These are phyloP conservation scores for Phialophora chinensis DNA, from an alignment of 2,329 filamentous ascomycete species.

Conservation along the genomic window DNA sequence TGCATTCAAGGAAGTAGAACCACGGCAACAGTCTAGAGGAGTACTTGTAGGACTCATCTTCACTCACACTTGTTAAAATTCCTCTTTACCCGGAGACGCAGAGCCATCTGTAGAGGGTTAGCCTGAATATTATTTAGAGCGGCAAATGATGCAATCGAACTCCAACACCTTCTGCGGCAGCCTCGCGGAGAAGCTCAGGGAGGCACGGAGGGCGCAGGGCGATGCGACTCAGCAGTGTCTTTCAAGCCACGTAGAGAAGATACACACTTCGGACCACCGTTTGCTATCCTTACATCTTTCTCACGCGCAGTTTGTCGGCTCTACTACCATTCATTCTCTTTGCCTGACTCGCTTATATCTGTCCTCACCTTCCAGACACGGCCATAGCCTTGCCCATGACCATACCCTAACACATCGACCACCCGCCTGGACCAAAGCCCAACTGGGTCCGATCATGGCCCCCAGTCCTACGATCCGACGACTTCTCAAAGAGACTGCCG, in stretches of 20 bases:
- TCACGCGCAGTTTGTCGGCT: no score
- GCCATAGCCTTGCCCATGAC: neutral
- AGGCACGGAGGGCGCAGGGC: neutral
- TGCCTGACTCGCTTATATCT: neutral
- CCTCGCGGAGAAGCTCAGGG: neutral
- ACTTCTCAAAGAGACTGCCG: constrained; percentile 80
- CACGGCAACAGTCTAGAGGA: no score
- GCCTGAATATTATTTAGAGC: neutral
- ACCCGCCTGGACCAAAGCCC: neutral
- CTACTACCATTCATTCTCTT: neutral
- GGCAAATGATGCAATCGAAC: neutral
- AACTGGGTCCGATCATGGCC: constrained; percentile 30
- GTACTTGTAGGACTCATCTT: no score
- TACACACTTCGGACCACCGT: neutral
- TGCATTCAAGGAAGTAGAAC: neutral
- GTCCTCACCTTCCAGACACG: no score
- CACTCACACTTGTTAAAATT: no score
- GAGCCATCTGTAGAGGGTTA: neutral
- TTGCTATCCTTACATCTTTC: neutral
- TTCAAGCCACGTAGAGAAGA: neutral
- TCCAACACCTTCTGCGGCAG: neutral
- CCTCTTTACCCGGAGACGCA: no score
- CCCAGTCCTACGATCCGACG: constrained; percentile 46
- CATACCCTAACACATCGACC: neutral
- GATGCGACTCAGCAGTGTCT: neutral